Conservation (phyloP, 2,329 filamentous ascomycete genomes). For the Colletotrichum melonis region DNA sequence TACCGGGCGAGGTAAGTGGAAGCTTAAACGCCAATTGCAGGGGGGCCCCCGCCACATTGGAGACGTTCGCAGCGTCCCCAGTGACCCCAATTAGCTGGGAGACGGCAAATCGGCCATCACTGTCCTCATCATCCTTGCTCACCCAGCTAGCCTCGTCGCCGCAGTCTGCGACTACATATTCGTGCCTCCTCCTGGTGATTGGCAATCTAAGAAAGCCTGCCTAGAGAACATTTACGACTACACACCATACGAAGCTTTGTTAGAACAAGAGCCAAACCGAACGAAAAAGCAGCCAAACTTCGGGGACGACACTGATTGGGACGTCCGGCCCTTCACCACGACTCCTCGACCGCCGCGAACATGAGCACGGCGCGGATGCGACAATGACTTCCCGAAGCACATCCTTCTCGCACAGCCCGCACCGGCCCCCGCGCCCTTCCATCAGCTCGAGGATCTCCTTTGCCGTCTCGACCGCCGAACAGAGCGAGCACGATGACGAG, state of each 20-base stretch:
- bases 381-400: slow-evolving; percentile 63
- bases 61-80: not conserved
- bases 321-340: not conserved
- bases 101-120: not conserved
- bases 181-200: not conserved
- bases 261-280: not conserved
- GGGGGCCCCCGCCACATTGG: slow-evolving; percentile 6
- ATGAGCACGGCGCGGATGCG: slow-evolving; percentile 52
- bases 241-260: not conserved
- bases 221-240: not conserved
- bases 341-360: slow-evolving; percentile 41
- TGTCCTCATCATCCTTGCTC: slow-evolving; percentile 12
- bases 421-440: slow-evolving; percentile 60
- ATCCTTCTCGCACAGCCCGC: slow-evolving; percentile 59
- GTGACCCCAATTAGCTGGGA: not conserved
- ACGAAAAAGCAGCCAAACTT: not conserved
- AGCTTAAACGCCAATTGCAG: slow-evolving; percentile 32
- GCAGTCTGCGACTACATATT: slow-evolving; percentile 1
- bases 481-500: slow-evolving; percentile 65
- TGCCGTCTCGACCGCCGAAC: slow-evolving; percentile 73
- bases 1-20: slow-evolving; percentile 2
- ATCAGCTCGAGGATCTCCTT: slow-evolving; percentile 75
- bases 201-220: not conserved
- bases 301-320: not conserved
- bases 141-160: slow-evolving; percentile 13